Evolutionary conservation across 2,329 filamentous ascomycete genomes (phyloP), one percentile per base, ranked within the genome.

Genomic region (Curvularia verruculosa): DNA sequence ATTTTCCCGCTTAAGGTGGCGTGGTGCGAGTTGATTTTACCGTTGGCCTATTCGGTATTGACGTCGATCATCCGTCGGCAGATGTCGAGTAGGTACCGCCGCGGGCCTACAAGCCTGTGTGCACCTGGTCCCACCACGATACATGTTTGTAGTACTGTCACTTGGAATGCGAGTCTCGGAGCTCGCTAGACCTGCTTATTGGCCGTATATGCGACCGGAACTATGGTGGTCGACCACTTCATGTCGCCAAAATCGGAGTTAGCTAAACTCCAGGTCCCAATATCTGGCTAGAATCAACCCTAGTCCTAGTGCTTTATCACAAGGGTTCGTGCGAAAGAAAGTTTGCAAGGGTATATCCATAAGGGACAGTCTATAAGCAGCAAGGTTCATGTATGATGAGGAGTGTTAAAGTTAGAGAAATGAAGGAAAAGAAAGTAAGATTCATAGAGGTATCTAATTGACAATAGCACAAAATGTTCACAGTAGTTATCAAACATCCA

Each of bases 401-500:
- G 1, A 12, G 6, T 18, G 28, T 29, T 10, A 1, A n/a, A 5
- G 15, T 36, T n/a, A n/a, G 15, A 36, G 13, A 8, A 29, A 10
- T 6, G 8, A 29, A 36, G 5, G 15, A 18, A 18, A 43, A 43
- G 24, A n/a, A n/a, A 26, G 3, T 1, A n/a, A 26, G 9, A 24
- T 43, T 29, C 28, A 29, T 29, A 29, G 2, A 9, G 28, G 28
- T 29, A 29, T 29, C 28, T 29, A 29, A 29, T 26, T 43, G 15
- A 3, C 13, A 18, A 13, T n/a, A 24, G 21, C 24, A 46, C 10
- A 19, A n/a, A 15, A 21, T 19, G 8, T 47, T 19, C 9, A 3
- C 13, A 21, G 21, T 23, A 28, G 7, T 6, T 3, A 21, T 61
- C 46, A 67, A 39, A 64, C 59, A 0, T 60, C 52, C 3, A 63